A percentile compares a stretch with the other conserved stretches of the same genome.
Conservation (phyloP, 2,329 filamentous ascomycete genomes). For the Aspergillus sp. region DNA sequence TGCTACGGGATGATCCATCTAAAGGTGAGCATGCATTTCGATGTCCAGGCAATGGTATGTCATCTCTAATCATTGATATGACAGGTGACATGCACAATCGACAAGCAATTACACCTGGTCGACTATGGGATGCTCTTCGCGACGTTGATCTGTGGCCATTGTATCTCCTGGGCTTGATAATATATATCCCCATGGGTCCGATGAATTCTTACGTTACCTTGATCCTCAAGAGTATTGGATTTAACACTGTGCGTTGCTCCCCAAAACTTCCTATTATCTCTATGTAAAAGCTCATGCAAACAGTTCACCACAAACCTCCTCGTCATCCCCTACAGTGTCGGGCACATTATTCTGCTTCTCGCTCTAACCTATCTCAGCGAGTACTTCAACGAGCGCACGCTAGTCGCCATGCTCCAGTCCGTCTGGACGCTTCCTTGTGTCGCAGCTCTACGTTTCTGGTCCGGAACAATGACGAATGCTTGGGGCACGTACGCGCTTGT, state of each 20-base stretch:
- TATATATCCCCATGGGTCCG: conserved; percentile 48
- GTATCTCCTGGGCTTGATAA: conserved; percentile 47
- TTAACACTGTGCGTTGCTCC: conserved; percentile 34
- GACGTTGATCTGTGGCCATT: conserved; percentile 56
- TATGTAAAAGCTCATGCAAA: too few species aligned
- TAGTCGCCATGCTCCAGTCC: conserved; percentile 44
- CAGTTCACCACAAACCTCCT: conserved; percentile 55
- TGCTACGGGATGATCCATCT: conserved; percentile 52
- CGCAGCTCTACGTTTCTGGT: conserved; percentile 43
- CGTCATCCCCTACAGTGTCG: conserved; percentile 43
- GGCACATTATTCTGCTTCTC: conserved; percentile 34
- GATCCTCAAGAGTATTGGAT: conserved; percentile 50
- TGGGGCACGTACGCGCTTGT: conserved; percentile 48
- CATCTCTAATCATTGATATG: too few species aligned
- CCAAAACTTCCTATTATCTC: too few species aligned
- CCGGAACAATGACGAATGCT: conserved; percentile 22
- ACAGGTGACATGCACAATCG: conserved; percentile 51
- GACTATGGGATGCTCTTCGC: conserved; percentile 45
- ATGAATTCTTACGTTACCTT: conserved; percentile 51
- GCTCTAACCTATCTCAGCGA: conserved; percentile 41
- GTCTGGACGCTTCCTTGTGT: conserved; percentile 56
- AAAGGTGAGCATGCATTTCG: conserved; percentile 33
- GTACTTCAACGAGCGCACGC: conserved; percentile 38
- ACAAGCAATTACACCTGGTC: conserved; percentile 44
- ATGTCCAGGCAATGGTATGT: too few species aligned